These are phyloP conservation scores for Clathrospora elynae DNA, from an alignment of 2,329 filamentous ascomycete species.

Conservation along the genomic window DNA sequence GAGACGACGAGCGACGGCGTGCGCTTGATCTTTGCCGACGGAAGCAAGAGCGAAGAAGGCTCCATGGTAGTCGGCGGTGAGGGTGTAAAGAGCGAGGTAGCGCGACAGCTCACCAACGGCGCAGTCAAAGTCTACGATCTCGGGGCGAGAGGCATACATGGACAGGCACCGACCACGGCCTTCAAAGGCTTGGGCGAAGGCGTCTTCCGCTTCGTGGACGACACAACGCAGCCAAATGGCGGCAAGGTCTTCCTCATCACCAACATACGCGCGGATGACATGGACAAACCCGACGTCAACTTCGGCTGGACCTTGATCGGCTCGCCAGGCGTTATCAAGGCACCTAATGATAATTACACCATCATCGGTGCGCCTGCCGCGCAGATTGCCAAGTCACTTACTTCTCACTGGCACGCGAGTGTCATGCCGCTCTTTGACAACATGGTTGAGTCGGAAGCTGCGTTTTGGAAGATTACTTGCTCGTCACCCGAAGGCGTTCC, in stretches of 20 bases:
- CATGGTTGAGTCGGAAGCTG: conserved; percentile 62
- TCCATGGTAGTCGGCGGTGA: conserved; percentile 66
- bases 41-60: conserved; percentile 63
- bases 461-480: conserved; percentile 71
- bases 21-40: conserved; percentile 63
- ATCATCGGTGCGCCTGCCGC: conserved; percentile 64
- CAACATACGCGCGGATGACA: conserved; percentile 65
- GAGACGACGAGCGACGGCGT: conserved; percentile 62
- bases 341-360: conserved; percentile 65
- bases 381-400: conserved; percentile 61
- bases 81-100: conserved; percentile 65
- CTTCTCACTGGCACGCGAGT: conserved; percentile 61
- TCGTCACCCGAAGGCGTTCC: conserved; percentile 65
- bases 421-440: conserved; percentile 63
- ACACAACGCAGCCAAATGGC: conserved; percentile 52
- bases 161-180: conserved; percentile 65
- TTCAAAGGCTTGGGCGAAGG: conserved; percentile 68
- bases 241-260: conserved; percentile 62
- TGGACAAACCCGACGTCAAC: conserved; percentile 61
- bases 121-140: conserved; percentile 67
- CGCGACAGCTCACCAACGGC: conserved; percentile 63
- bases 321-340: conserved; percentile 61
- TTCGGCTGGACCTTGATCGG: conserved; percentile 70
- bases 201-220: conserved; percentile 63
- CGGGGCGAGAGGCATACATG: conserved; percentile 67